Evolutionary conservation across 371 early-diverging fungal genomes (phyloP), one percentile per base, ranked within the genome.

Genomic region (Phascolomyces articulosus): DNA sequence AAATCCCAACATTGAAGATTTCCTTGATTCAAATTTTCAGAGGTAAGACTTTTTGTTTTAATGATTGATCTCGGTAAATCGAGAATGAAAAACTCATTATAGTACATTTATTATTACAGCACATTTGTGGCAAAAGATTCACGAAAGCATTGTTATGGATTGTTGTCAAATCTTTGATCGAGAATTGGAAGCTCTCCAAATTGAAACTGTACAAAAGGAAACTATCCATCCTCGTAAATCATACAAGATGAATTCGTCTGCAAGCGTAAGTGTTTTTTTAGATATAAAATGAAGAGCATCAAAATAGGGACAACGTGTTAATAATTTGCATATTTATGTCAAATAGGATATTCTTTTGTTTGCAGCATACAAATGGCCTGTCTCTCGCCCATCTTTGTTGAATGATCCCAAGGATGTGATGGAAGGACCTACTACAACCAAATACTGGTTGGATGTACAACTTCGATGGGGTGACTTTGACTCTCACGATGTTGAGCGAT

Each of bases 41-140:
- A 71, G 68, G 68, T 68, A 59, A 44, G 59, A 9, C 15, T 24
- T 40, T 11, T 47, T 44, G 21, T 59, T 44, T n/a, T 56, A 28
- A 4, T 38, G 16, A 21, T 38, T 11, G 2, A 34, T 34, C 34
- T 34, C 11, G 34, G 34, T 34, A 34, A 34, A 9, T 34, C 11
- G 34, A 34, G 11, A 34, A 9, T 34, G 11, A 34, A 6, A 34
- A n/a, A 9, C 21, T 60, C 40, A 53, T 20, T 15, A 11, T 9
- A 9, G 11, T 9, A 15, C 2, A 13, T 9, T n/a, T 38, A 23
- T 47, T 1, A 24, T 41, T 40, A 54, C 60, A 68, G 97, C 98
- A 51, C 96, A 97, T 81, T 94, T 99, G 80, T 99, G 99, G 99
- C 95, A 96, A 75, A 98, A 98, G 86, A 97, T 99, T 62, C 98